Base-by-base conservation (phyloP, 1,139 yeast genomes). In the Nakaseomyces sp. region DNA sequence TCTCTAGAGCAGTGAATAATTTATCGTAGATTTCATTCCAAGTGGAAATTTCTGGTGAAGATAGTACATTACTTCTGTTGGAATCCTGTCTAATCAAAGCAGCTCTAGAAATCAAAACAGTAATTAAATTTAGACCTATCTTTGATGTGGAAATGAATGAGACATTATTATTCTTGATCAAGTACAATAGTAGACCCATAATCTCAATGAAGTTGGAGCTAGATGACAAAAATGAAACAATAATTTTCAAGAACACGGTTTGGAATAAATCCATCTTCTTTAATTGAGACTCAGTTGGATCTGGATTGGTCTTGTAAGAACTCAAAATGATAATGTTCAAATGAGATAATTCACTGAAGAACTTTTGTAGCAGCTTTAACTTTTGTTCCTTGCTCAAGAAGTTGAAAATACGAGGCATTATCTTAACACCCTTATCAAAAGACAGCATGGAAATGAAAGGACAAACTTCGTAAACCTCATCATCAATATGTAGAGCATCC, bases 51-150 rank as follows among this genome's bases (percentile, higher is more conserved):
- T 73, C 77, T 44, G 71, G 72, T 5, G 69, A 68, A 15, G 70
- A 65, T 12, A 68, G 63, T 52, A 60, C 51, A 48, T 79, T 82
- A 12, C 77, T 72, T 37, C 78, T 70, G 35, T 68, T 64, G 15
- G 79, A 78, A 58, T 88, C 96, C 60, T 94, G 96, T 61, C 84
- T 83, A 57, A 88, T 83, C 55, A 89, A 77, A 65, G 91, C 97
- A 18, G 96, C 94, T 57, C 96, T 79, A 5, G 96, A 86, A 49
- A 89, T 79, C 53, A 91, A 71, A 13, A 94, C 87, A 0, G 97
- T 91, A 47, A 89, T 75, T 48, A 89, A 71, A 3, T 95, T 83
- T 56, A 88, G 76, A 16, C 97, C 97, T 52, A 86, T 76, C 64
- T 85, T 86, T 41, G 96, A 86, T 4, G 91, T 81, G 9, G 86